Base-by-base conservation (phyloP, 306 rosid species). In the Hylodesmum podocarpum region DNA sequence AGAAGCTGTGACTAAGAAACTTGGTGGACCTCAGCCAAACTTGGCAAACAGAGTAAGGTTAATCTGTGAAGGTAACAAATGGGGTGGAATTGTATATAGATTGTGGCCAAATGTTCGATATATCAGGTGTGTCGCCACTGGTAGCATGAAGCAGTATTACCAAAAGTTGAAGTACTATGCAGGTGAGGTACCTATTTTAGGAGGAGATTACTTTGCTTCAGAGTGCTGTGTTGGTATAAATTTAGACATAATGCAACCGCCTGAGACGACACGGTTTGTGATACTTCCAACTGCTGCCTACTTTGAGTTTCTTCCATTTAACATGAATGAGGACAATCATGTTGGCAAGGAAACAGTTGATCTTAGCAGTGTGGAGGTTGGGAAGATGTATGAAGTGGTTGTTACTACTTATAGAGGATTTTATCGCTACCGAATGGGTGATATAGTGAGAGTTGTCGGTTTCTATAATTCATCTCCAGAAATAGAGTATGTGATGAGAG, bases 241-340 rank as follows among this genome's bases (percentile, higher is more conserved):
- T 76, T 71, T 87, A 75, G 90, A 88, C 76, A 80, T 84, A 37
- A 69, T 12, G 58, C 87, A 84, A 74, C 88, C 91, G 0, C 93
- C 91, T 0, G 87, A 87, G 54, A 81, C 74, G 58, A 88, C 93
- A 0, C 80, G 50, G n/a, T 88, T 79, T 1, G 84, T 80, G 1
- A 58, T 91, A 61, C 87, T 88, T 54, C 96, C 93, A 46, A 87
- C 87, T 8, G 87, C 88, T 49, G 91, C 91, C 3, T 91, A 88
- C 67, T 91, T 91, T 69, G 96, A 91, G 86, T 91, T 91, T 82
- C 91, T 91, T 80, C 93, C 93, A 58, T 90, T 86, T 68, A 80
- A 66, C 80, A 64, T 47, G 76, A 68, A 88, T 40, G 80, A 77
- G 74, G 74, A 46, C n/a, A 24, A 61, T 31, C 44, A 55, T 73